Conservation (phyloP, 1,284 basidiomycete genomes). For the Sporisorium graminicola region DNA sequence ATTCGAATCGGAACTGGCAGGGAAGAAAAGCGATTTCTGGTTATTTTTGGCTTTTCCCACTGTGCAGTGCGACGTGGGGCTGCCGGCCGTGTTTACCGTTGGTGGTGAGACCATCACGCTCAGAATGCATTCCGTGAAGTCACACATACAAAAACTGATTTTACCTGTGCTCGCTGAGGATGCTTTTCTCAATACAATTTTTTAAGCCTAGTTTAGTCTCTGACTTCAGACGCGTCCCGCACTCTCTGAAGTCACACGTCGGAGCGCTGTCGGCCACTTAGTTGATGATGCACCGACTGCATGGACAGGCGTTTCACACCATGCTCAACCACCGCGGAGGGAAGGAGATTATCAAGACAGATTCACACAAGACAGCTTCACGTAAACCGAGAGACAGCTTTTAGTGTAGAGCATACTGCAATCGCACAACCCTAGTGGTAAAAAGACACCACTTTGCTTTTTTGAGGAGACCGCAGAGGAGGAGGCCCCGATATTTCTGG, state of each 20-base stretch:
- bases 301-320: not conserved
- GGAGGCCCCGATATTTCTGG: conserved; percentile 2
- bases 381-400: not conserved
- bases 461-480: conserved; percentile 10
- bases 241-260: conserved; percentile 10
- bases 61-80: not conserved
- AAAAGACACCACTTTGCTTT: not conserved
- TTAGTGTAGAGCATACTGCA: not conserved
- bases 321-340: not conserved
- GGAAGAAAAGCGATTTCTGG: not conserved
- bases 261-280: not conserved
- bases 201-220: not conserved
- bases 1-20: conserved; percentile 28
- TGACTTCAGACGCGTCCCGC: conserved; percentile 6
- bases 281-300: not conserved
- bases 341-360: no score
- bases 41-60: conserved; percentile 4
- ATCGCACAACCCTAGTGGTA: not conserved
- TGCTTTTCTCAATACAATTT: not conserved
- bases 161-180: not conserved
- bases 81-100: conserved; percentile 31
- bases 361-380: not conserved
- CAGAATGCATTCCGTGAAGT: conserved; percentile 11
- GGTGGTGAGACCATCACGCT: conserved; percentile 8
- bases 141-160: not conserved